These are phyloP conservation scores for Plasmodium berghei DNA, from an alignment of 169 alveolate genomes.

Conservation along the genomic window DNA sequence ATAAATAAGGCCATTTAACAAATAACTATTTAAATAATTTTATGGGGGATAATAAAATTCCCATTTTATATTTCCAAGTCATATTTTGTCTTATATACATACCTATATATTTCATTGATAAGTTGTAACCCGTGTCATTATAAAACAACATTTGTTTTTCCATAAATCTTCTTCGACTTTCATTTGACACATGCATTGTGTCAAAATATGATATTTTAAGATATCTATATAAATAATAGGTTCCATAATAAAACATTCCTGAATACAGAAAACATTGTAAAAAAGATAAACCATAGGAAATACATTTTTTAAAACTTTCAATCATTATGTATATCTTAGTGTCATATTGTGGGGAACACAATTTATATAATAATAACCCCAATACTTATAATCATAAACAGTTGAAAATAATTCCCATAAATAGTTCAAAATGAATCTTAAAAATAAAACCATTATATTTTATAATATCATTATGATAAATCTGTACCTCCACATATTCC, in stretches of 20 bases:
- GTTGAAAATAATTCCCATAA: no score
- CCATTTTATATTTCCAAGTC: not conserved
- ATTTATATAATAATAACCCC: no score
- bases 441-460: no score
- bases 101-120: conserved; percentile 75
- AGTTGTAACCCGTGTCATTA: conserved; percentile 56
- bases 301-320: no score
- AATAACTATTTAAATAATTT: not conserved
- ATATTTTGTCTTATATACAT: not conserved
- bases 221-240: conserved; percentile 51
- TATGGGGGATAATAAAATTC: not conserved
- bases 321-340: no score
- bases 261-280: not conserved
- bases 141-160: conserved; percentile 75
- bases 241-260: conserved; percentile 64
- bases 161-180: conserved; percentile 74
- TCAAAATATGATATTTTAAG: conserved; percentile 57
- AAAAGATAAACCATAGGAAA: not conserved
- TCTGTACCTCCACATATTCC: conserved; percentile 71
- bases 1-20: not conserved
- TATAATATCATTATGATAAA: no score
- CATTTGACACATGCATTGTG: conserved; percentile 67
- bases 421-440: no score
- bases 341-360: no score
- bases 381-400: no score